Conservation (phyloP, 2,329 filamentous ascomycete species). For the Fusarium coffeatum region DNA sequence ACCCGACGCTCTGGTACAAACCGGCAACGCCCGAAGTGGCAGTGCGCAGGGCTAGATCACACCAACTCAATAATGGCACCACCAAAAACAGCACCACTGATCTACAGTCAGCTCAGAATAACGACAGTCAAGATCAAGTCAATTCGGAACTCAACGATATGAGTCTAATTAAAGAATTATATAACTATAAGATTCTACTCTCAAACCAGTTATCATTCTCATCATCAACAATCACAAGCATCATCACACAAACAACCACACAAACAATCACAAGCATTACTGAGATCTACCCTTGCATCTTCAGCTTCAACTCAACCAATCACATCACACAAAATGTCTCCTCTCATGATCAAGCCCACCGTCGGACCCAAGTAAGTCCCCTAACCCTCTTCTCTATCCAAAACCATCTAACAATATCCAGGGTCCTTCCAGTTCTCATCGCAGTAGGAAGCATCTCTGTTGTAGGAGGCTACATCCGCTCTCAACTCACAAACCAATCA, state of each 20-base stretch:
- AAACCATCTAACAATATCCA: conserved; percentile 17
- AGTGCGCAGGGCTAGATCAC: conserved; percentile 23
- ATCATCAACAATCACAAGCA: conserved; percentile 21
- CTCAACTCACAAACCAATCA: conserved; percentile 37
- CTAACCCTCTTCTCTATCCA: neutral
- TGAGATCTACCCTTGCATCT: conserved; percentile 17
- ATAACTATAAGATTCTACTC: conserved; percentile 20
- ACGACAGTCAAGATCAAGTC: conserved; percentile 33
- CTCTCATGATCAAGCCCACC: conserved; percentile 37
- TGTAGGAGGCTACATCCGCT: conserved; percentile 32
- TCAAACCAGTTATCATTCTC: neutral
- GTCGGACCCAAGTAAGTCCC: conserved; percentile 37
- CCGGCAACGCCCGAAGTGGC: conserved; percentile 37
- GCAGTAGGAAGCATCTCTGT: conserved; percentile 40
- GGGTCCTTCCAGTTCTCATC: conserved; percentile 40
- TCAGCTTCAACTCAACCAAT: conserved; percentile 15
- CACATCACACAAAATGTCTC: conserved; percentile 37
- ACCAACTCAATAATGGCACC: conserved; percentile 32
- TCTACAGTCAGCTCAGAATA: conserved; percentile 35
- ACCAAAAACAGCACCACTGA: conserved; percentile 32
- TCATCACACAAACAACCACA: neutral
- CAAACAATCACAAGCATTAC: conserved; percentile 23
- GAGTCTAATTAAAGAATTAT: conserved; percentile 11
- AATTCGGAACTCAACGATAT: conserved; percentile 21
- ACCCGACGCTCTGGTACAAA: conserved; percentile 1